Evolutionary conservation across 345 rosid genomes (phyloP).

Genomic region (Citrus trifoliata): DNA sequence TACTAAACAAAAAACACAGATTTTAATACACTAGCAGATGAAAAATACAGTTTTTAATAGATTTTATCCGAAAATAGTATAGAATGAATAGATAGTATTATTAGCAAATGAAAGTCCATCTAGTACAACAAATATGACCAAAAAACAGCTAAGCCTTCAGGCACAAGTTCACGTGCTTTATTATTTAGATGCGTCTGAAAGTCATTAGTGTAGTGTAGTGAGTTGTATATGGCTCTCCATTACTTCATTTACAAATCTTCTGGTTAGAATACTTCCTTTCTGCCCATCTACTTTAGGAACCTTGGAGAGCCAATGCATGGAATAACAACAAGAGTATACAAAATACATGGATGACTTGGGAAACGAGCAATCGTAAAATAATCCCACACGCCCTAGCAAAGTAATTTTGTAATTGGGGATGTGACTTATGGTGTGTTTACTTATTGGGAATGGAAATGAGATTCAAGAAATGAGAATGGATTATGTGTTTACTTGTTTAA

Average conservation of each 20-base stretch:
- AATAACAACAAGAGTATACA: conserved; percentile 19
- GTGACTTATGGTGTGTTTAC: no score
- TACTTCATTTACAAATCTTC: neutral
- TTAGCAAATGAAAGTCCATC: neutral
- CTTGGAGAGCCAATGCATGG: conserved; percentile 37
- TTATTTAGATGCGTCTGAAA: no score
- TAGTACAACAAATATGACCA: neutral
- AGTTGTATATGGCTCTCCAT: no score
- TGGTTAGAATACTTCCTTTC: no score
- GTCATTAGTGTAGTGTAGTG: neutral
- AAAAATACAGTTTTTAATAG: no score
- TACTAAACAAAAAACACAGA: no score
- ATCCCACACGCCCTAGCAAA: conserved; percentile 24
- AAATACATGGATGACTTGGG: conserved; percentile 30
- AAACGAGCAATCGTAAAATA: conserved; percentile 35
- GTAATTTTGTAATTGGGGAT: neutral
- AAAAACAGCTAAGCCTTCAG: neutral
- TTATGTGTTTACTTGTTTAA: no score
- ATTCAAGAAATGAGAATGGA: no score
- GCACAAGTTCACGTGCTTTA: neutral
- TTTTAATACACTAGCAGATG: no score
- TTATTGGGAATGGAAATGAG: no score
- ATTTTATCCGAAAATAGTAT: no score
- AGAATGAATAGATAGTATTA: no score
- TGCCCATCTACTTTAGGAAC: neutral